A percentile compares a stretch with the other conserved stretches of the same genome.
These are phyloP conservation scores for Ophiocordyceps camponoti-floridani DNA, from an alignment of 2,329 filamentous ascomycete species.

Conservation along the genomic window DNA sequence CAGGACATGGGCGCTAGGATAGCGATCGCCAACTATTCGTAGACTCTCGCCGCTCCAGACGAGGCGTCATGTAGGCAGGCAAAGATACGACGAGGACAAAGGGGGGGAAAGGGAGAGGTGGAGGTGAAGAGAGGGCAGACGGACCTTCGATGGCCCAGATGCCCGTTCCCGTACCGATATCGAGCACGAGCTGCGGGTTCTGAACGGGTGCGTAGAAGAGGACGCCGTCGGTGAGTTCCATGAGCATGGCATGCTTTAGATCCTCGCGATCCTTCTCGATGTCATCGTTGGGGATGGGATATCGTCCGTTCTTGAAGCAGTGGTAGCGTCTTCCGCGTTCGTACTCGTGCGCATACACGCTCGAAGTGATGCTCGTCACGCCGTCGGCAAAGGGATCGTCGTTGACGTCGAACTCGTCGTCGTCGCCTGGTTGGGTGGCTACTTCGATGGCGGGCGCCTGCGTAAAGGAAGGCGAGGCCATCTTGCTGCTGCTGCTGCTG, in stretches of 20 bases:
- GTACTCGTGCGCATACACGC: conserved; percentile 3
- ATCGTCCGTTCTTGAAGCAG: conserved; percentile 14
- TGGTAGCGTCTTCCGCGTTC: conserved; percentile 12
- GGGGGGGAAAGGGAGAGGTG: neutral
- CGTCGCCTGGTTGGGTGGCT: neutral
- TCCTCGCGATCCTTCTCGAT: conserved; percentile 19
- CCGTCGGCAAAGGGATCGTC: conserved; percentile 2
- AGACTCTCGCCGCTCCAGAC: no score
- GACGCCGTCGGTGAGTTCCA: conserved; percentile 14
- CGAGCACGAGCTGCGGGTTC: conserved; percentile 16
- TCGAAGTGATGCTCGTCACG: conserved; percentile 2
- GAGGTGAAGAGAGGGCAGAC: neutral
- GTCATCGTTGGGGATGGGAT: conserved; percentile 21
- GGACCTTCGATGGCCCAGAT: conserved; percentile 4
- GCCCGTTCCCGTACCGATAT: conserved; percentile 17
- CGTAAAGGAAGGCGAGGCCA: no score
- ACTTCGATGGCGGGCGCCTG: conserved; percentile 1
- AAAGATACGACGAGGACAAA: no score
- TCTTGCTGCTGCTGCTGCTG: no score
- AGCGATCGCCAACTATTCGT: conserved; percentile 8
- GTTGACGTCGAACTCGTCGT: conserved; percentile 2
- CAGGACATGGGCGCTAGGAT: conserved; percentile 16
- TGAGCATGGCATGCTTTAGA: conserved; percentile 20
- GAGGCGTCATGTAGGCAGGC: no score
- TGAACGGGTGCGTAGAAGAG: conserved; percentile 23